Evolutionary conservation across 305 asterid species (phyloP), one percentile per base, ranked within the genome.

Genomic region (Ajuga reptans): DNA sequence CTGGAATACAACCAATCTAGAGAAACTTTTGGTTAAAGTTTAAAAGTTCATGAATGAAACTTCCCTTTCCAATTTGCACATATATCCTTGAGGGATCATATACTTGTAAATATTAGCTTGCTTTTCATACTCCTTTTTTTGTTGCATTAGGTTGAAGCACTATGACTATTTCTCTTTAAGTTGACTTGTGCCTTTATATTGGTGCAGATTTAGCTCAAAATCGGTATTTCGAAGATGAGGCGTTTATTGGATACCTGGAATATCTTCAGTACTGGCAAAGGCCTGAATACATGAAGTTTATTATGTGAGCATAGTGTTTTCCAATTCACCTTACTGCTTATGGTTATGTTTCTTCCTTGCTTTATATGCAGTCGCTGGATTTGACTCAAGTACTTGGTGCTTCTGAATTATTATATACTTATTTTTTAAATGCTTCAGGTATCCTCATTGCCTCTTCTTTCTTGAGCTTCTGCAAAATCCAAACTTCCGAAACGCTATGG

Each of bases 181-280:
- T 72, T 84, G 70, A 82, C 37, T 47, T 41, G 24, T 77, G 57
- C 41, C 65, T 11, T 64, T 49, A 15, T 8, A 47, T 12, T 71
- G 52, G 60, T 72, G 71, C 79, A 90, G 98, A 93, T 86, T 87
- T 93, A 86, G 99, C 99, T 77, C 96, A 93, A 77, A 93, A 93
- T 73, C 77, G 96, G 55, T 93, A 90, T 75, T 89, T 90, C 59
- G 97, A 93, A 82, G 96, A 90, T 78, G 97, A 90, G 77, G 89
- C 95, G 54, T 93, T 90, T 54, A 87, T 90, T 54, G 96, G 92
- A 66, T 93, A 93, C 80, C 84, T 90, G 73, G 89, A 86, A 71
- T 90, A 90, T 82, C 97, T 93, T 55, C 96, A 86, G 71, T 87
- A 90, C 74, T 90, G 97, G 99, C 99, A 90, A 77, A 84, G 87